Base-by-base conservation (phyloP, 495 filamentous ascomycete genomes). In the Trichoderma reesei region DNA sequence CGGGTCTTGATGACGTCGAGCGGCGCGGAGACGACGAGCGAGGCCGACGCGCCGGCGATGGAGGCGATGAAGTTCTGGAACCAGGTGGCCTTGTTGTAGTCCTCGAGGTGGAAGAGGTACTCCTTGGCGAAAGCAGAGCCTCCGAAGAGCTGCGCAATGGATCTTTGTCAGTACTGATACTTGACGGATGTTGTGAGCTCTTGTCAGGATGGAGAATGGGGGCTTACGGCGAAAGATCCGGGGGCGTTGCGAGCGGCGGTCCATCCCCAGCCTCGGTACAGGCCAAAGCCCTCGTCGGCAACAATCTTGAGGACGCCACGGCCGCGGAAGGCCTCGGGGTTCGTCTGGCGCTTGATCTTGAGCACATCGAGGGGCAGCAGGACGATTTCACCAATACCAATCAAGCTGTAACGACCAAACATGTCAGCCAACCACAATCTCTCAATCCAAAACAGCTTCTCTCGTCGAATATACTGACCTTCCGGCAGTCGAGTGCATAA, bases 301-400 rank as follows among this genome's bases (percentile, higher is more conserved):
- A 99, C 80, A 63, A 99, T 97, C 74, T 83, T 86, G 72, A 97
- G 82, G 20, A 98, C 80, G 61, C 95, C 95, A 70, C 94, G 88
- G 68, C 93, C 92, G 65, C 92, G 83, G 85, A 99, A 99, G 51
- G 94, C 92, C 70, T 97, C 94, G 39, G 94, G 94, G 83, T 99
- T 99, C 42, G 94, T 99, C 79, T 99, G 94, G 68, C 94, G 88
- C 83, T 98, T 98, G 81, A 99, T 99, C 83, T 99, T 99, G 33
- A 99, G 82, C 13, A 99, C 94, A 69, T 99, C 94, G 39, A 99
- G 84, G 48, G 94, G 94, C 31, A 99, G 83, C 3, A 99, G 82
- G 65, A 99, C 82, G 67, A 99, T 94, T 80, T 99, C 94, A 69
- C 94, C 95, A 68, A 98, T 93, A 72, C 94, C 94, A 71, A 98